Conservation (phyloP, 495 filamentous ascomycete species). For the Penicillium canescens region DNA sequence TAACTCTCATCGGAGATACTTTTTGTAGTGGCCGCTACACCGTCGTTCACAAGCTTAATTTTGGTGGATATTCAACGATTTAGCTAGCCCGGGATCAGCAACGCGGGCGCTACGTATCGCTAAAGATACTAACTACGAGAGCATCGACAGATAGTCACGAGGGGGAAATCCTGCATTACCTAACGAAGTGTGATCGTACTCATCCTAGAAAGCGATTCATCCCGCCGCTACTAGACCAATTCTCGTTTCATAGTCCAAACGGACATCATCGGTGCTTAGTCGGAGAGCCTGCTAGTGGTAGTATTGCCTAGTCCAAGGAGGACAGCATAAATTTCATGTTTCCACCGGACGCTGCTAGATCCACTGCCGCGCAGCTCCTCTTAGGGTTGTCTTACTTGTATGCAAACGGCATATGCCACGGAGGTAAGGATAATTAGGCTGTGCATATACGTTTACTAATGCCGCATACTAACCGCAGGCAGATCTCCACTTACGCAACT, state of each 20-base stretch:
- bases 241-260: conserved; percentile 27
- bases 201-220: conserved; percentile 20
- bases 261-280: conserved; percentile 29
- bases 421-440: conserved; percentile 15
- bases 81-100: conserved; percentile 56
- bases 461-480: conserved; percentile 10
- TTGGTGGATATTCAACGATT: conserved; percentile 85
- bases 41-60: conserved; percentile 79
- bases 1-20: conserved; percentile 74
- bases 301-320: conserved; percentile 27
- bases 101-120: conserved; percentile 12
- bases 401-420: conserved; percentile 21
- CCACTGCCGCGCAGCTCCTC: conserved; percentile 24
- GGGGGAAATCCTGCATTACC: conserved; percentile 9
- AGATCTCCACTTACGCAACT: conserved; percentile 27
- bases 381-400: conserved; percentile 25
- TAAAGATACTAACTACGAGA: conserved; percentile 20
- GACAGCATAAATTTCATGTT: conserved; percentile 21
- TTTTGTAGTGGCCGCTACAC: conserved; percentile 85
- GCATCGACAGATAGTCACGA: conserved; percentile 13
- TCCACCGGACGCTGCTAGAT: conserved; percentile 25
- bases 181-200: conserved; percentile 11
- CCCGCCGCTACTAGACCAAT: conserved; percentile 18
- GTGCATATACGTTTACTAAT: conserved; percentile 6
- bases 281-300: conserved; percentile 26